Conservation (phyloP, 1,139 yeast species). For the Candida sp. region DNA sequence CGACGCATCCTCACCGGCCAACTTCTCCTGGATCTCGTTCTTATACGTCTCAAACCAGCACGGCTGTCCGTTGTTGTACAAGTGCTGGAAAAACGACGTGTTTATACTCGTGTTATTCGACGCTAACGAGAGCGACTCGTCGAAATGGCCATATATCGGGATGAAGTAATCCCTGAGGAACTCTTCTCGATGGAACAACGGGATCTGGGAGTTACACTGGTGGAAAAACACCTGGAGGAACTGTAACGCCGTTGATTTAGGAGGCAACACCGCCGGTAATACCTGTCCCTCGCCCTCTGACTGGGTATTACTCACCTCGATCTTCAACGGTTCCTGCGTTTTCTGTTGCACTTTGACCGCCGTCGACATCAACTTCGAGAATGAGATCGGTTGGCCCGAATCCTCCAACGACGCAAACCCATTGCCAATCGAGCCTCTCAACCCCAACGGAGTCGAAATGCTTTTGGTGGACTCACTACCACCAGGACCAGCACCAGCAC, state of each 20-base stretch:
- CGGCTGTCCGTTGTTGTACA: constrained; percentile 1
- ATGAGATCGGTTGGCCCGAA: constrained; percentile 42
- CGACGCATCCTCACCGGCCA: not conserved
- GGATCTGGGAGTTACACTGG: constrained; percentile 82
- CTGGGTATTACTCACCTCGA: not conserved
- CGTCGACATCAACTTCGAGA: constrained; percentile 76
- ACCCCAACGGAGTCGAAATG: not conserved
- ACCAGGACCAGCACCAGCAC: not conserved
- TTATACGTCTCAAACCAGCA: constrained; percentile 13
- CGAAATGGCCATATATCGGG: constrained; percentile 78
- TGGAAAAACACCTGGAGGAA: constrained; percentile 71
- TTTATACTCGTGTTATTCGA: constrained; percentile 62
- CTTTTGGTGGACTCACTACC: not conserved
- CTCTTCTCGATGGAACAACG: constrained; percentile 80
- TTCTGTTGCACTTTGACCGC: constrained; percentile 66
- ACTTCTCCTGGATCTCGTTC: constrained; percentile 18
- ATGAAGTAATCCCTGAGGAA: constrained; percentile 68
- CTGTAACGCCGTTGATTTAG: constrained; percentile 70
- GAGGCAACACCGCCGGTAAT: constrained; percentile 63
- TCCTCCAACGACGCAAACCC: not conserved
- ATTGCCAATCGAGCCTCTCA: not conserved
- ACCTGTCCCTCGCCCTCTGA: constrained; percentile 13
- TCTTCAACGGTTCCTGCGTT: constrained; percentile 5
- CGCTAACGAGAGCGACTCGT: constrained; percentile 58
- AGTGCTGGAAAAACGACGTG: constrained; percentile 13